These are phyloP conservation scores for Chamaecyparis obtusa DNA, from an alignment of 75 land plant genomes.

Conservation along the genomic window DNA sequence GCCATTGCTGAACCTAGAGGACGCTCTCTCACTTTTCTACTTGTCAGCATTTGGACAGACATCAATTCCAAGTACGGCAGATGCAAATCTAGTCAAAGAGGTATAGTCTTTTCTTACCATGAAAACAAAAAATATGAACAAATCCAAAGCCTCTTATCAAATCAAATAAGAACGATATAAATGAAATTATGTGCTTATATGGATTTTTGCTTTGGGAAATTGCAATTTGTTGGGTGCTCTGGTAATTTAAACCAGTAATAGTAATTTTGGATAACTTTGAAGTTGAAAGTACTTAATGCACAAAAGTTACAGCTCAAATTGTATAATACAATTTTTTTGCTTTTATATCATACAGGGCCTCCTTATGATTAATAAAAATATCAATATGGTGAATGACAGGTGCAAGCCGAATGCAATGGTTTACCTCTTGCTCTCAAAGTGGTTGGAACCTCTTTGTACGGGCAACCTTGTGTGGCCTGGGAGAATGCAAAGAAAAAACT, in stretches of 20 bases:
- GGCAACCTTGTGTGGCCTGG: slow-evolving; percentile 35
- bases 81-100: neutral
- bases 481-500: slow-evolving; percentile 36
- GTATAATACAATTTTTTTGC: neutral
- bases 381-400: slow-evolving; percentile 13
- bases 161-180: neutral
- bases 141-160: neutral
- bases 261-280: neutral
- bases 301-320: neutral
- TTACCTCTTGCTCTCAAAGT: slow-evolving; percentile 65
- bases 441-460: slow-evolving; percentile 42
- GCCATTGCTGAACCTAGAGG: neutral
- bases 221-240: neutral
- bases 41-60: neutral
- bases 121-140: neutral
- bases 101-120: neutral
- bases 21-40: neutral
- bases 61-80: neutral
- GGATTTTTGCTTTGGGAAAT: neutral
- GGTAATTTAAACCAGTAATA: neutral
- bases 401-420: slow-evolving; percentile 54
- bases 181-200: neutral
- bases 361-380: neutral
- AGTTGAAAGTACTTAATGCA: neutral
- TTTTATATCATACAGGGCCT: neutral